A percentile compares a stretch with the other conserved stretches of the same genome.
These are phyloP conservation scores for Cinnamomum chago DNA, from an alignment of 164 flowering plant genomes.

Conservation along the genomic window DNA sequence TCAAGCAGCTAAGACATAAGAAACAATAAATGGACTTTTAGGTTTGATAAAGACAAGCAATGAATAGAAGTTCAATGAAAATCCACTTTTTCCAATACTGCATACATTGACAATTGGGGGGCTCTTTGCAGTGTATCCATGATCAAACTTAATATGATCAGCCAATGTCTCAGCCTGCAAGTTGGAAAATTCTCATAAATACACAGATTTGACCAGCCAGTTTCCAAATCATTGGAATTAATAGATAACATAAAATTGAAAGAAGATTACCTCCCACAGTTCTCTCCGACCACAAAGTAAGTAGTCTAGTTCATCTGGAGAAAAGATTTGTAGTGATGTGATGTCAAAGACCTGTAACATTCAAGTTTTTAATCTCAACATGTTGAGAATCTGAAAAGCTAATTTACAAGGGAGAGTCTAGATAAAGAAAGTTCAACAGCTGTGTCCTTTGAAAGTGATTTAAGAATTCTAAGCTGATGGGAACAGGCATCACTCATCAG, in stretches of 20 bases:
- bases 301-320: conserved; percentile 81
- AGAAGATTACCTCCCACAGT: conserved; percentile 75
- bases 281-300: conserved; percentile 96
- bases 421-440: background rate
- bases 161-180: conserved; percentile 84
- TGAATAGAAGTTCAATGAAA: background rate
- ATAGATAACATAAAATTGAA: background rate
- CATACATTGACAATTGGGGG: conserved; percentile 80
- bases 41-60: background rate
- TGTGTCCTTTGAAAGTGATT: background rate
- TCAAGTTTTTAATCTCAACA: background rate
- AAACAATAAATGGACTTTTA: conserved; percentile 7
- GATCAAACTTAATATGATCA: conserved; percentile 96
- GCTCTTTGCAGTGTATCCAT: conserved; percentile 96
- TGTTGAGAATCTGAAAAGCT: background rate
- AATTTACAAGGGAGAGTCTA: background rate
- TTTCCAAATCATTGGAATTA: background rate
- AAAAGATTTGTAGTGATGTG: conserved; percentile 80
- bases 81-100: background rate
- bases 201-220: background rate
- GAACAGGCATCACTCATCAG: too few species aligned
- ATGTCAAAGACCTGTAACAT: conserved; percentile 80
- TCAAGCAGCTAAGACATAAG: conserved; percentile 67
- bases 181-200: conserved; percentile 3
- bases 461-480: background rate